Percentiles rank a stretch among this genome's conserved stretches.
phyloP scores from a whole-genome alignment of 2,329 filamentous ascomycete genomes.

The Mariannaea elegans region DNA sequence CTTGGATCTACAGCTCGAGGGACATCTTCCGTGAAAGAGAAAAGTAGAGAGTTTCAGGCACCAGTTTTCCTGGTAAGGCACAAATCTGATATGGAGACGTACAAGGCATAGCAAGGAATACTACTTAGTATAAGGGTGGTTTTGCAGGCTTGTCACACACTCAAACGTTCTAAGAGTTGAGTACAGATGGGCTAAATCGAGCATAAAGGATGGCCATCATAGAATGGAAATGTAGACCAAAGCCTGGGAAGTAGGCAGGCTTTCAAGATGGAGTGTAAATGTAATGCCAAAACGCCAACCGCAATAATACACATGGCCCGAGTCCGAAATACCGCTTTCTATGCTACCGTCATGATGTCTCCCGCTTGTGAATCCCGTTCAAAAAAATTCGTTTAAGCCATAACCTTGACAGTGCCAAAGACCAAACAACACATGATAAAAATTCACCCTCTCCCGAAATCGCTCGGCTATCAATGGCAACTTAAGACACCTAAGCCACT shows the following conservation, averaged over 20 bases:
- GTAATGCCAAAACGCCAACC: slow-evolving; percentile 2
- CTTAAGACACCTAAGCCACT: slow-evolving; percentile 13
- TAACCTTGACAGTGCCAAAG: neutral
- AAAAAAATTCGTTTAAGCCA: neutral
- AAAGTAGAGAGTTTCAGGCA: neutral
- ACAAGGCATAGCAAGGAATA: neutral
- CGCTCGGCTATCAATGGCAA: neutral
- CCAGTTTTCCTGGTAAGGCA: neutral
- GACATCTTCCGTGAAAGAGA: slow-evolving; percentile 45
- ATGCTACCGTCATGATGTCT: slow-evolving; percentile 10
- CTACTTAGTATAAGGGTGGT: neutral
- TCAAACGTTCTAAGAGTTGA: too few relatives aligned
- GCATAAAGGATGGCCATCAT: neutral
- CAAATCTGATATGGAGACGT: neutral
- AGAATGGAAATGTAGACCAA: neutral
- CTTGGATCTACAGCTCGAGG: slow-evolving; percentile 63
- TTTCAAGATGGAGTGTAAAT: slow-evolving; percentile 1
- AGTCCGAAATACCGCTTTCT: slow-evolving; percentile 3
- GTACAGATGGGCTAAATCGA: neutral
- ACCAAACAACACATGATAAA: slow-evolving; percentile 1
- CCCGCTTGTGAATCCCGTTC: slow-evolving; percentile 1
- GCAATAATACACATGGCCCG: neutral
- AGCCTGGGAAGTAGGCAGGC: neutral
- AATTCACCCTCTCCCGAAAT: neutral
- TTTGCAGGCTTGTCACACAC: too few relatives aligned